Conservation (phyloP, 2,329 filamentous ascomycete genomes). For the Colletotrichum echinochloae region DNA sequence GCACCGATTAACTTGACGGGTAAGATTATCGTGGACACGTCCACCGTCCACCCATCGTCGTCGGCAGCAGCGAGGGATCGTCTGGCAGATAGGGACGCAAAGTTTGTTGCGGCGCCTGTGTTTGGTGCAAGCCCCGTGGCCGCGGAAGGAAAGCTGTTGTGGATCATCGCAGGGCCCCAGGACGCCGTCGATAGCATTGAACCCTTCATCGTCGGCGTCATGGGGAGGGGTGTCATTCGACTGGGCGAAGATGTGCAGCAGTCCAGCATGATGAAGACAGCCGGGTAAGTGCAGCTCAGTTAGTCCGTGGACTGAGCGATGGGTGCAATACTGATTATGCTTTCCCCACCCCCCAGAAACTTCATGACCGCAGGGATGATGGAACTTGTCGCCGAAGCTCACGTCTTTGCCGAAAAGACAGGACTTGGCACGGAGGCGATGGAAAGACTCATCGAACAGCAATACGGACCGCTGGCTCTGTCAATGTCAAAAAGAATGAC, state of each 20-base stretch:
- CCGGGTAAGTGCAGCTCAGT: conserved; percentile 49
- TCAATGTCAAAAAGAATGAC: conserved; percentile 54
- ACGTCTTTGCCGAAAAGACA: conserved; percentile 61
- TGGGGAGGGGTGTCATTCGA: conserved; percentile 56
- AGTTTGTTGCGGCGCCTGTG: conserved; percentile 60
- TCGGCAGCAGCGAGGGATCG: conserved; percentile 47
- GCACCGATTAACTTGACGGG: conserved; percentile 42
- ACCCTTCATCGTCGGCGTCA: conserved; percentile 56
- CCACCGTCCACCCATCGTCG: conserved; percentile 61
- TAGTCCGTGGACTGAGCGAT: not conserved
- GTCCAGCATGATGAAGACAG: conserved; percentile 61
- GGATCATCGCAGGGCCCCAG: conserved; percentile 57
- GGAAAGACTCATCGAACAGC: conserved; percentile 57
- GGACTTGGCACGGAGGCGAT: conserved; percentile 54
- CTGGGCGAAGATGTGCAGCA: conserved; percentile 58
- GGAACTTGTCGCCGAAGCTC: conserved; percentile 62
- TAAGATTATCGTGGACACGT: conserved; percentile 63
- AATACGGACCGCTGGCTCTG: conserved; percentile 53
- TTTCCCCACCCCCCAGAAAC: conserved; percentile 52
- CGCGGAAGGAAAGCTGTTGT: conserved; percentile 58
- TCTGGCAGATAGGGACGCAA: conserved; percentile 47
- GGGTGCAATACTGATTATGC: accelerated
- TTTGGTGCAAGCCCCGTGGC: conserved; percentile 65
- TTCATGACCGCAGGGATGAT: conserved; percentile 62
- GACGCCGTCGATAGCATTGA: conserved; percentile 50